Percentiles rank a stretch among this genome's conserved stretches.
These are phyloP conservation scores for Aleurites moluccanus DNA, from an alignment of 441 rosid species.

Conservation along the genomic window DNA sequence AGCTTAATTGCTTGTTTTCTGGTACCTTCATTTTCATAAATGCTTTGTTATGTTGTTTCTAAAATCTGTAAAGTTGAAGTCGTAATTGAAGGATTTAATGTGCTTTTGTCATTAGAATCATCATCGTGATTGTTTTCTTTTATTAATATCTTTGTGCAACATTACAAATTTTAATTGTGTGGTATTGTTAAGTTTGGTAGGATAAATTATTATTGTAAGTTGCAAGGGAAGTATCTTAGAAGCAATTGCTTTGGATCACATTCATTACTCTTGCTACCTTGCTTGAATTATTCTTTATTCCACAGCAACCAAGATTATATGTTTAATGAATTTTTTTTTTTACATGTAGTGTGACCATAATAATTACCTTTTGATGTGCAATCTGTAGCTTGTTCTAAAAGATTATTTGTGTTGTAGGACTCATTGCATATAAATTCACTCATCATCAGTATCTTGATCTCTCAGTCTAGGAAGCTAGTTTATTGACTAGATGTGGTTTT, in stretches of 20 bases:
- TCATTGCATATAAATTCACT: background rate
- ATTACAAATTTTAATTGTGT: background rate
- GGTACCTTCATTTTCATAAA: background rate
- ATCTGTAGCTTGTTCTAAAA: background rate
- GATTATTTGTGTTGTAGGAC: background rate
- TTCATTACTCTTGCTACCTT: background rate
- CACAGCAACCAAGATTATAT: background rate
- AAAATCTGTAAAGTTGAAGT: background rate
- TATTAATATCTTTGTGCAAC: background rate
- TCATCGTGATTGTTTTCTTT: background rate
- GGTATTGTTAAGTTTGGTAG: slow-evolving; percentile 1
- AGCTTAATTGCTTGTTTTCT: slow-evolving; percentile 22
- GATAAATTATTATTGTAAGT: background rate
- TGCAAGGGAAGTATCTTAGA: slow-evolving; percentile 13
- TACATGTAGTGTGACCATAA: background rate
- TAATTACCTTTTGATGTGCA: background rate
- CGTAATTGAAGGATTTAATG: background rate
- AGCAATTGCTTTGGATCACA: background rate
- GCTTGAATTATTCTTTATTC: background rate
- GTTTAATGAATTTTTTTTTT: background rate
- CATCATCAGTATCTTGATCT: background rate
- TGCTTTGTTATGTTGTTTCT: background rate
- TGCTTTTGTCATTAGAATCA: background rate
- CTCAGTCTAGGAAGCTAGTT: background rate
- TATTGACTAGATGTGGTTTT: background rate